Percentiles rank a stretch among this genome's conserved stretches.
Evolutionary conservation across 148 eudicot species (phyloP).

Genomic region (Silene conica): DNA sequence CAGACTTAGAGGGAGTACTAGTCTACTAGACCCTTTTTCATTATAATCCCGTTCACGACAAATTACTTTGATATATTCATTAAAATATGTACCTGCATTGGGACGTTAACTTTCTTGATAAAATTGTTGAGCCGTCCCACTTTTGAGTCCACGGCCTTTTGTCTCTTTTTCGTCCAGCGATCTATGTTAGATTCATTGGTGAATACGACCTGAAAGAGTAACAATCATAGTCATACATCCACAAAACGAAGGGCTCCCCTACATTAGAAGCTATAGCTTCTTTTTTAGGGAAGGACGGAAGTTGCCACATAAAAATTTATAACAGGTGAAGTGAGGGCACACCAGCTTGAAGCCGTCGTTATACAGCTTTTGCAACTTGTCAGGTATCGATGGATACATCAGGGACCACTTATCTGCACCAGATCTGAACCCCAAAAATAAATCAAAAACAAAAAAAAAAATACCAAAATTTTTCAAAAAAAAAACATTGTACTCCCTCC

Average conservation of each 20-base stretch:
- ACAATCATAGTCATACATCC: constrained; percentile 3
- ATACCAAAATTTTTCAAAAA: background rate
- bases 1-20: no score
- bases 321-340: constrained; percentile 7
- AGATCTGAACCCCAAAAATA: constrained; percentile 34
- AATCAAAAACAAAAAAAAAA: background rate
- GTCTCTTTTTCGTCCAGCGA: constrained; percentile 92
- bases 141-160: constrained; percentile 89
- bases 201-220: constrained; percentile 59
- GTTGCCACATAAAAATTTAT: background rate
- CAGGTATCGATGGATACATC: constrained; percentile 89
- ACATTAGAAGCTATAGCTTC: background rate
- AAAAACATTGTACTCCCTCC: no score
- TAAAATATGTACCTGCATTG: constrained; percentile 60
- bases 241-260: background rate
- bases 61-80: background rate
- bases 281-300: background rate
- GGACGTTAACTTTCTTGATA: constrained; percentile 65
- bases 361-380: constrained; percentile 70
- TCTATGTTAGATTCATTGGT: constrained; percentile 94
- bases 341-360: constrained; percentile 92
- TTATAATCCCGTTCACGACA: background rate
- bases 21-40: background rate
- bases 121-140: constrained; percentile 74
- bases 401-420: constrained; percentile 95